Evolutionary conservation across 1,284 basidiomycete genomes (phyloP), one percentile per base, ranked within the genome.

Genomic region (Pyrrhoderma lamaoense): DNA sequence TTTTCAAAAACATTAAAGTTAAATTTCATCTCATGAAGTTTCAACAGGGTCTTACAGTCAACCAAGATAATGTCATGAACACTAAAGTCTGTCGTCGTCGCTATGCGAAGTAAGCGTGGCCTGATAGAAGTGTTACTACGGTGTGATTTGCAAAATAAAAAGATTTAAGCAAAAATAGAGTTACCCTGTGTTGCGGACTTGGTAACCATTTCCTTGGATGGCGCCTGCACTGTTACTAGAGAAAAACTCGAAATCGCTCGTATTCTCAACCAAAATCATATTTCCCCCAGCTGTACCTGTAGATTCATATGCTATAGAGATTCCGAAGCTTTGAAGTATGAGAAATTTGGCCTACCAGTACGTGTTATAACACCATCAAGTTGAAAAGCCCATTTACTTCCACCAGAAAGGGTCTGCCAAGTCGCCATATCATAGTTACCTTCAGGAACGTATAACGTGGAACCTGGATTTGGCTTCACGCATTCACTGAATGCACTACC

Each of bases 41-140:
- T 22, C 19, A 42, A 19, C 45, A 31, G 11, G 2, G n/a, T 18
- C 40, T 54, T 35, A 57, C 49, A 67, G 53, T 70, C 68, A 4
- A 70, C 68, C 16, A 70, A 58, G 40, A 67, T 63, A 39, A 69
- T 57, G 51, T 70, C 67, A 48, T 70, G 68, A 8, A 70, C 42
- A 11, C 67, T 68, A 51, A 57, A 68, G 57, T 64, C 64, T 3
- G 57, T 65, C 2, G 64, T 65, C 8, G 58, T 65, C 42, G 65
- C 55, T 9, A 69, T 59, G 21, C 67, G 66, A 31, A 69, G 55
- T 42, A 70, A 57, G n/a, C 67, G 67, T 13, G 67, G 67, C 2
- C 64, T 60, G 35, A 37, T 27, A 25, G 39, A 16, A 16, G 16
- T 39, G 3, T 22, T 8, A 23, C 11, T 16, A 2, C 13, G 5